Evolutionary conservation across 2,329 filamentous ascomycete genomes (phyloP), one percentile per base, ranked within the genome.

Genomic region (Cercospora sojina): DNA sequence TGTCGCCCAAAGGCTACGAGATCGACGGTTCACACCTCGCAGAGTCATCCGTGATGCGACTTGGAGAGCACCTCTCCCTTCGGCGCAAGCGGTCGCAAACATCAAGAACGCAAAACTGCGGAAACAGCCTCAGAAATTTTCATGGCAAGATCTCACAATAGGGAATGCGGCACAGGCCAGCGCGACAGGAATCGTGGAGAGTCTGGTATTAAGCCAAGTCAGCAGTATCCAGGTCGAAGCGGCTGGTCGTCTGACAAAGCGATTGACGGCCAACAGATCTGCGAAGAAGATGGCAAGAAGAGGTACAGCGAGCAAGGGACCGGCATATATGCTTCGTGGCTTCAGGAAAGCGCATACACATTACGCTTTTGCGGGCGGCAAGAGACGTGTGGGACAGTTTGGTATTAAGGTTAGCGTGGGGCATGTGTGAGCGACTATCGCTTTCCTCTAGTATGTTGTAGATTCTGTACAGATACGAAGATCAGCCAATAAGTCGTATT

Each of bases 191-290:
- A 74, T 77, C 35, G 62, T 76, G 51, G 64, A 72, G 51, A 60
- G 67, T 31, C 53, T 77, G 32, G 65, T 66, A 18, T 51, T 77
- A 57, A 72, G 69, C 58, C 73, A 76, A 65, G 74, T 77, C 56
- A 72, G 66, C 62, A 71, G 67, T 64, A 69, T 77, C 18, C 65
- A 70, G 49, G 72, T 76, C 2, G 69, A 74, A 59, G 74, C 75
- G n/a, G 74, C 72, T 2, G 75, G 75, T 63, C 74, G 75, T 72
- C 65, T 77, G 64, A 72, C 72, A n/a, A 74, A 74, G 71, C 74
- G 75, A 63, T 72, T 77, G 65, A 76, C 75, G 32, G 75, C 75
- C 66, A 74, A 77, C 66, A 64, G 73, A 66, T 68, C 68, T 53
- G 69, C 72, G 13, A 67, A 68, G 67, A 76, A 76, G 71, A 72